These are phyloP conservation scores for Farysia itapuensis DNA, from an alignment of 1,284 basidiomycete species.

Conservation along the genomic window DNA sequence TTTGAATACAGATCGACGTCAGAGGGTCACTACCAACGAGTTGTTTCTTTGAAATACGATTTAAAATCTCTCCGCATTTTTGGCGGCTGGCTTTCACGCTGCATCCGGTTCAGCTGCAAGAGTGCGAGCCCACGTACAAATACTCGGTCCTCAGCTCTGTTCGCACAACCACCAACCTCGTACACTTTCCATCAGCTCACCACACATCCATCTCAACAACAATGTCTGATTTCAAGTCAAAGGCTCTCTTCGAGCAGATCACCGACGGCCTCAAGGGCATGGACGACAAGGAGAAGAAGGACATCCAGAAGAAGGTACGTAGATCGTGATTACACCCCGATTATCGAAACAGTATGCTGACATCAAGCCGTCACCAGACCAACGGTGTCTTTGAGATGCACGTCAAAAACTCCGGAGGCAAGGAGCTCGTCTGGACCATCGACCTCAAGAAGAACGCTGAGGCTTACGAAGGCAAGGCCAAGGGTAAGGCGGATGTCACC, in stretches of 20 bases:
- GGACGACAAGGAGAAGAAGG: constrained; percentile 74
- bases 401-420: constrained; percentile 75
- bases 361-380: too few relatives aligned
- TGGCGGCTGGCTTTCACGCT: too few relatives aligned
- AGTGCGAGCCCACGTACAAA: too few relatives aligned
- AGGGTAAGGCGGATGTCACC: constrained; percentile 59
- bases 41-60: too few relatives aligned
- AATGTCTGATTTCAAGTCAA: constrained; percentile 57
- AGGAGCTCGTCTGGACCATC: constrained; percentile 75
- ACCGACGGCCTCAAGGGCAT: constrained; percentile 68
- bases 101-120: too few relatives aligned
- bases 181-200: too few relatives aligned
- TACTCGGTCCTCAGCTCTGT: too few relatives aligned
- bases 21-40: too few relatives aligned
- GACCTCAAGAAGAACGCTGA: constrained; percentile 78
- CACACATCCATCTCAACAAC: neutral
- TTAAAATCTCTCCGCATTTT: too few relatives aligned
- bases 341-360: too few relatives aligned
- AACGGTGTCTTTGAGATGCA: constrained; percentile 89
- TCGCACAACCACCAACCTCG: too few relatives aligned
- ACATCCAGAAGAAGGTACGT: constrained; percentile 80
- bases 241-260: constrained; percentile 63
- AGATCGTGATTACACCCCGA: neutral
- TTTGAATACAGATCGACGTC: too few relatives aligned
- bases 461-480: constrained; percentile 59